Percentiles rank a stretch among this genome's conserved stretches.
Evolutionary conservation across 371 early-diverging fungal genomes (phyloP).

Genomic region (Mortierella sp.): DNA sequence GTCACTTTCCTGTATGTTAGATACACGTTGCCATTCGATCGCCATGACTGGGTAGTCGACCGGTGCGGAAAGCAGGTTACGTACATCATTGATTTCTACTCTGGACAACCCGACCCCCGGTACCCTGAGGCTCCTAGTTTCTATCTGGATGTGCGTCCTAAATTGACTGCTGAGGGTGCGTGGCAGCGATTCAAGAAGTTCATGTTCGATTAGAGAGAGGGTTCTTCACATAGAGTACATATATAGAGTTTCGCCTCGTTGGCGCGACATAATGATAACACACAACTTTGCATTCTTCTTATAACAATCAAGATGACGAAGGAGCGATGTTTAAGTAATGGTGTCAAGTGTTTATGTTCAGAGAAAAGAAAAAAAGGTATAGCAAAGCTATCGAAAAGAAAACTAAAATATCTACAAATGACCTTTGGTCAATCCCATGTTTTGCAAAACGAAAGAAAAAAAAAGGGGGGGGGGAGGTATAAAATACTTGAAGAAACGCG

Average conservation of each 20-base stretch:
- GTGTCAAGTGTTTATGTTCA: background rate
- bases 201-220: slow-evolving; percentile 30
- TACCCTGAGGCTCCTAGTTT: slow-evolving; percentile 77
- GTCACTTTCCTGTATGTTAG: slow-evolving; percentile 28
- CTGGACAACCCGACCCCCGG: slow-evolving; percentile 74
- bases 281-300: background rate
- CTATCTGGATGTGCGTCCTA: slow-evolving; percentile 91
- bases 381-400: background rate
- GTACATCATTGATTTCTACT: slow-evolving; percentile 97
- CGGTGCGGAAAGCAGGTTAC: slow-evolving; percentile 92
- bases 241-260: background rate
- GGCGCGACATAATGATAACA: background rate
- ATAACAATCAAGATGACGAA: background rate
- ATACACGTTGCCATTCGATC: slow-evolving; percentile 89
- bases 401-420: background rate
- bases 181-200: slow-evolving; percentile 54
- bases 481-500: background rate
- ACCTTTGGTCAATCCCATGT: background rate
- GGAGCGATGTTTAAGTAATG: background rate
- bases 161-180: slow-evolving; percentile 40
- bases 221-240: background rate
- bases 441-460: background rate
- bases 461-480: background rate
- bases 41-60: slow-evolving; percentile 98
- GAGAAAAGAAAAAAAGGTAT: background rate